Evolutionary conservation across 2,329 filamentous ascomycete genomes (phyloP), one percentile per base, ranked within the genome.

Genomic region (Chaetomiaceae sp.): DNA sequence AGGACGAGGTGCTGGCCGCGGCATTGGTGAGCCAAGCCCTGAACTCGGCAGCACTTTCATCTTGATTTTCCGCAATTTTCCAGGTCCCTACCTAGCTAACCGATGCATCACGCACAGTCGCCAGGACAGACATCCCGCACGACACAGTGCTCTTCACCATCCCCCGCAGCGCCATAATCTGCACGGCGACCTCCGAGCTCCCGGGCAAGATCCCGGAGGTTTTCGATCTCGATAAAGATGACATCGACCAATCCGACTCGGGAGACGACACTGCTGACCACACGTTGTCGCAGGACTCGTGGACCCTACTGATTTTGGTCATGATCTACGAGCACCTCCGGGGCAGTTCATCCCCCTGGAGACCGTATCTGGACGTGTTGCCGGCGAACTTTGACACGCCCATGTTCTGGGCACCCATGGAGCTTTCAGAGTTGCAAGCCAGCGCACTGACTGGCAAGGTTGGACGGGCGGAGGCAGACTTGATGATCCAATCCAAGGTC

Each of bases 121-220:
- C 88, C 20, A 75, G 68, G 18, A 63, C 74, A 48, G 78, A 88
- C 52, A 87, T 95, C 44, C 68, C 73, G 15, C 76, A 85, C 56
- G 86, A 89, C 50, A 86, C 88, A 47, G 77, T 84, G 38, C 75
- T 95, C 35, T 95, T 95, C 70, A 83, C 79, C 38, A 86, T 95
- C 51, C 88, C 88, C 2, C 80, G 86, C 51, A 67, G 71, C 38
- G 71, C 76, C 40, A 82, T 95, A 52, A 78, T 95, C 60, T 86
- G 78, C 56, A 71, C 78, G 18, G 75, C 84, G 60, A 94, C 85
- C 33, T 93, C 88, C 1, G 72, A 76, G 38, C 71, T 95, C 24
- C 74, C 76, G 19, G 68, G 65, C 56, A 72, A 70, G 63, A 72
- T 83, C 18, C 74, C 79, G 0, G 64, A 72, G 37, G 64, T 82